These are phyloP conservation scores for Tolypocladium album DNA, from an alignment of 2,329 filamentous ascomycete genomes.

Conservation along the genomic window DNA sequence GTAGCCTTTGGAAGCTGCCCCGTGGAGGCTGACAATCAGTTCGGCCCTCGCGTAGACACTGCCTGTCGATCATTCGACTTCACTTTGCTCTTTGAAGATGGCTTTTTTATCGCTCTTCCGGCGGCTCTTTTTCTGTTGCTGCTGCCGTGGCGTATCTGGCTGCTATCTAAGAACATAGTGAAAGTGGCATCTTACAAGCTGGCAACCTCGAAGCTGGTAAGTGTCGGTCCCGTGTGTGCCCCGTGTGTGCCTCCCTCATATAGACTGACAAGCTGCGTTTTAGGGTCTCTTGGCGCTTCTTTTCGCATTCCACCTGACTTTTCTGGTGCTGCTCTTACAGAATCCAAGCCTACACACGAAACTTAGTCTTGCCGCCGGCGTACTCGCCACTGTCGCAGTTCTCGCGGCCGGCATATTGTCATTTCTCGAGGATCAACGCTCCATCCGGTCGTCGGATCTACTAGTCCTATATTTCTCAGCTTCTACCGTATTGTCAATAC, in stretches of 20 bases:
- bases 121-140: neutral
- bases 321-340: neutral
- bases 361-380: no score
- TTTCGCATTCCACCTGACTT: no score
- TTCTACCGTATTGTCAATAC: neutral
- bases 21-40: neutral
- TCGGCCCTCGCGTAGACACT: neutral
- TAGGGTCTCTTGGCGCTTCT: no score
- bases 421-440: neutral
- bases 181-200: neutral
- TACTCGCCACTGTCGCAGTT: neutral
- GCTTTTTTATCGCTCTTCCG: neutral
- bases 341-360: no score
- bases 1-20: no score
- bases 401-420: neutral
- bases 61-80: neutral
- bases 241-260: no score
- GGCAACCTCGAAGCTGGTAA: no score
- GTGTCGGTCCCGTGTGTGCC: no score
- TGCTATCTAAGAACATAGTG: neutral
- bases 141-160: neutral
- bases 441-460: neutral
- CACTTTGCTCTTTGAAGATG: neutral
- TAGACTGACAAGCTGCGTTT: no score
- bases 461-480: neutral